Conservation (phyloP, 129 eudicot species). For the Chrysanthemum seticuspe region DNA sequence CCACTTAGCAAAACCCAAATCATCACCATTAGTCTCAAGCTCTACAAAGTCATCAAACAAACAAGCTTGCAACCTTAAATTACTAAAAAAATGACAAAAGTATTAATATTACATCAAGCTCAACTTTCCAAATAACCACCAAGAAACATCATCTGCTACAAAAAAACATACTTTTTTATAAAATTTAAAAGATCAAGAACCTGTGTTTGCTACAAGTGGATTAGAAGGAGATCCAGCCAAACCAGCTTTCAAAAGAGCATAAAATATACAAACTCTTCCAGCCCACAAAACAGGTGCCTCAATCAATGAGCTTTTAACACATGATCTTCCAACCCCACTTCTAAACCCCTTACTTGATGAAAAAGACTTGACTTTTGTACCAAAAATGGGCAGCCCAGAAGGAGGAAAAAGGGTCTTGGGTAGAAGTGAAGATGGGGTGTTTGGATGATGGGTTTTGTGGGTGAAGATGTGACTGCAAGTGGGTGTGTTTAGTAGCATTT, state of each 20-base stretch:
- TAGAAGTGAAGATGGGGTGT: slow-evolving; percentile 24
- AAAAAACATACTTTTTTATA: background rate
- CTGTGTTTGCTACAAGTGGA: slow-evolving; percentile 70
- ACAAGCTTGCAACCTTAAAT: background rate
- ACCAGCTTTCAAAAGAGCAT: slow-evolving; percentile 90
- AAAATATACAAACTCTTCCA: slow-evolving; percentile 78
- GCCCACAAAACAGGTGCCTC: slow-evolving; percentile 90
- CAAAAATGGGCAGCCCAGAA: slow-evolving; percentile 21
- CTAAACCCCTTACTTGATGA: slow-evolving; percentile 7
- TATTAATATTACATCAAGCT: too few species aligned
- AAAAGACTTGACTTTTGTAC: slow-evolving; percentile 23
- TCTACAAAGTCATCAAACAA: slow-evolving; percentile 34
- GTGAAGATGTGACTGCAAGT: slow-evolving; percentile 29
- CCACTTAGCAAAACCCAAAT: slow-evolving; percentile 94
- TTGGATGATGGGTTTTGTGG: slow-evolving; percentile 20
- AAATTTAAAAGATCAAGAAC: slow-evolving; percentile 23
- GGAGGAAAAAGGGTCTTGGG: slow-evolving; percentile 41
- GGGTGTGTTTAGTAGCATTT: slow-evolving; percentile 47
- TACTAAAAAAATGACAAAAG: background rate
- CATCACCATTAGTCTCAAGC: slow-evolving; percentile 53
- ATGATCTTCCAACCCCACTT: too few species aligned
- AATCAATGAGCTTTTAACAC: slow-evolving; percentile 46
- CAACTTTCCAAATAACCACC: too few species aligned
- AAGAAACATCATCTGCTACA: too few species aligned
- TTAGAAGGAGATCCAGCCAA: slow-evolving; percentile 91